Percentiles rank a stretch among this genome's conserved stretches.
These are phyloP conservation scores for Cutaneotrichosporon cutaneum DNA, from an alignment of 1,284 basidiomycete species.

Conservation along the genomic window DNA sequence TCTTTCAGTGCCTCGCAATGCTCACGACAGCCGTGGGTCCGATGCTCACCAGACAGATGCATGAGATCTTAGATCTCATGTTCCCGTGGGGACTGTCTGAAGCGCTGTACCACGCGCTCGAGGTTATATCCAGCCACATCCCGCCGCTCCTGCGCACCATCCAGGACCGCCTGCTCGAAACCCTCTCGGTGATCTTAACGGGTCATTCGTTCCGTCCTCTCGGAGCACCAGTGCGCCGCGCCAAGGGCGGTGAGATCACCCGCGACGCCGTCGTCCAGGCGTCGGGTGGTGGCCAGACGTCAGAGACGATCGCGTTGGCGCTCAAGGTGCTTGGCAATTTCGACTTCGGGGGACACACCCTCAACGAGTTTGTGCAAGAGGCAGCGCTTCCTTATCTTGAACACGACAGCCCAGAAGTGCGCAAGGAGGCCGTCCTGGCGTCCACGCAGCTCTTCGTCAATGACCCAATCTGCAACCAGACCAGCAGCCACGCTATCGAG, in stretches of 20 bases:
- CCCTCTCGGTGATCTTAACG: conserved; percentile 73
- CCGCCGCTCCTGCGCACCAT: conserved; percentile 88
- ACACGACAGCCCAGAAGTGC: conserved; percentile 84
- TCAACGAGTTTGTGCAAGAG: conserved; percentile 94
- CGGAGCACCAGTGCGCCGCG: conserved; percentile 60
- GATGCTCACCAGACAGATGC: conserved; percentile 89
- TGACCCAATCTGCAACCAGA: conserved; percentile 95
- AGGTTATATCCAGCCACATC: conserved; percentile 82
- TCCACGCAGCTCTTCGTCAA: conserved; percentile 89
- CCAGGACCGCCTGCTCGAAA: conserved; percentile 86
- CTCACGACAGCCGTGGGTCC: conserved; percentile 92
- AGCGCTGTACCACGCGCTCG: conserved; percentile 79
- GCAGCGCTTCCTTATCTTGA: conserved; percentile 93
- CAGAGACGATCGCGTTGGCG: conserved; percentile 80
- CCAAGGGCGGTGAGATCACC: conserved; percentile 53
- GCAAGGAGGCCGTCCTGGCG: conserved; percentile 86
- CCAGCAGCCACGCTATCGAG: conserved; percentile 93
- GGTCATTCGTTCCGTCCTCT: conserved; percentile 82
- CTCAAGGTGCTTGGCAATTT: conserved; percentile 86
- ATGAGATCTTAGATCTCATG: conserved; percentile 96
- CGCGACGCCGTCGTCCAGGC: conserved; percentile 60
- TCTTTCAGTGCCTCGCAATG: conserved; percentile 98
- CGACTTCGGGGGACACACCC: conserved; percentile 89
- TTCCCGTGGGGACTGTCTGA: conserved; percentile 92
- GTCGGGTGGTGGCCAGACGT: conserved; percentile 57